Percentiles rank a stretch among this genome's conserved stretches.
Evolutionary conservation across 768 basidiomycete genomes (phyloP).

Genomic region (Suillus spraguei): DNA sequence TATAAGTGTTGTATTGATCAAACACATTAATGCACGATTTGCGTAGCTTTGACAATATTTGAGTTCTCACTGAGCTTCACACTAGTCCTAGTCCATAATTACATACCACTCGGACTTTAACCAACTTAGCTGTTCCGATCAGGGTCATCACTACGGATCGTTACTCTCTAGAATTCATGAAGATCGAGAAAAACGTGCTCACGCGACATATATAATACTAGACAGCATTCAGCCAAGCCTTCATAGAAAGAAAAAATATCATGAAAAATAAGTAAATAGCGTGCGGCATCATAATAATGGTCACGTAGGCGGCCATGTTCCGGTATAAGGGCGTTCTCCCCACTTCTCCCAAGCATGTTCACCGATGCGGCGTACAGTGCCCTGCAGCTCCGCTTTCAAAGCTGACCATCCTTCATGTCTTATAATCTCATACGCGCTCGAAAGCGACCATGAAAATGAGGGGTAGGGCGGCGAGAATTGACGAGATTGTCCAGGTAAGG

Average conservation of each 20-base stretch:
- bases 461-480: slow-evolving; percentile 35
- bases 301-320: slow-evolving; percentile 33
- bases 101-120: too few relatives aligned
- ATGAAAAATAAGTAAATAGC: slow-evolving; percentile 16
- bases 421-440: slow-evolving; percentile 41
- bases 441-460: slow-evolving; percentile 40
- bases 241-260: not conserved
- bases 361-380: slow-evolving; percentile 40
- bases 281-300: slow-evolving; percentile 44
- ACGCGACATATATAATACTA: not conserved
- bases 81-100: too few relatives aligned
- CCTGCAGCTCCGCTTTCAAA: slow-evolving; percentile 39
- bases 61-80: too few relatives aligned
- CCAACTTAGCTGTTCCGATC: too few relatives aligned
- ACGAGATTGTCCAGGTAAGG: slow-evolving; percentile 38
- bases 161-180: not conserved
- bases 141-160: too few relatives aligned
- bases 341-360: slow-evolving; percentile 46
- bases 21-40: too few relatives aligned
- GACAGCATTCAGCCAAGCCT: not conserved
- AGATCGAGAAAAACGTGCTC: not conserved
- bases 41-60: too few relatives aligned
- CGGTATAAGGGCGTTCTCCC: slow-evolving; percentile 33
- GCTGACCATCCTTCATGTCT: slow-evolving; percentile 44
- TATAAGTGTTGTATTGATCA: too few relatives aligned